Evolutionary conservation across 768 basidiomycete genomes (phyloP), one percentile per base, ranked within the genome.

Genomic region (Lactarius hengduanensis): DNA sequence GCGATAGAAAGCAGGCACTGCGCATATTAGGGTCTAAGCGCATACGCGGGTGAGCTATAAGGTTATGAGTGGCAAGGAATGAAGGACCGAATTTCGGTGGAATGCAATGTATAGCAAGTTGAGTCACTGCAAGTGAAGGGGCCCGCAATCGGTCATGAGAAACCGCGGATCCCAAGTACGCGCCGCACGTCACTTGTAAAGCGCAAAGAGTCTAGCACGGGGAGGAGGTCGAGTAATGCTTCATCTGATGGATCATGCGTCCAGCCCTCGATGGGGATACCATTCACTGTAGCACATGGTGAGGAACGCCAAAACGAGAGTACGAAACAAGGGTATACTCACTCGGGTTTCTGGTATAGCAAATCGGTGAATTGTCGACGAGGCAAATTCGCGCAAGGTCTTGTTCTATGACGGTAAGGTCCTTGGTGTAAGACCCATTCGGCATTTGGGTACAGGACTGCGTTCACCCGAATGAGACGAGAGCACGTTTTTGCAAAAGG

Each of bases 231-330:
- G 63, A 99, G 88, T 63, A 99, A 81, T 26, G 96, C 97, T 78
- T 98, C 94, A 79, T 99, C 97, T 66, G 89, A 87, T 38, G 94
- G 96, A 78, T 99, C 97, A 67, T 95, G 90, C 28, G 95, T 98
- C 97, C 97, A 98, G 58, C 97, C 97, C 82, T 98, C 96, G 77
- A 99, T 94, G 40, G 97, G 97, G 73, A 99, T 94, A 61, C 95
- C 97, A 76, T 99, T 99, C 61, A 93, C 97, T 98, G 75, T 55
- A 61, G 34, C n/a, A 50, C 34, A 43, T 10, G 13, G 54, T 57
- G 28, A 59, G 47, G 22, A 11, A 53, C 34, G 5, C 41, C 64
- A 30, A 70, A 54, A 15, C 4, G 30, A 47, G 15, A 34, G 61
- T 28, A 55, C 34, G 20, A 30, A 16, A 45, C 18, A 11, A 36